Base-by-base conservation (phyloP, 768 basidiomycete species). In the Clitopilus passeckerianus region DNA sequence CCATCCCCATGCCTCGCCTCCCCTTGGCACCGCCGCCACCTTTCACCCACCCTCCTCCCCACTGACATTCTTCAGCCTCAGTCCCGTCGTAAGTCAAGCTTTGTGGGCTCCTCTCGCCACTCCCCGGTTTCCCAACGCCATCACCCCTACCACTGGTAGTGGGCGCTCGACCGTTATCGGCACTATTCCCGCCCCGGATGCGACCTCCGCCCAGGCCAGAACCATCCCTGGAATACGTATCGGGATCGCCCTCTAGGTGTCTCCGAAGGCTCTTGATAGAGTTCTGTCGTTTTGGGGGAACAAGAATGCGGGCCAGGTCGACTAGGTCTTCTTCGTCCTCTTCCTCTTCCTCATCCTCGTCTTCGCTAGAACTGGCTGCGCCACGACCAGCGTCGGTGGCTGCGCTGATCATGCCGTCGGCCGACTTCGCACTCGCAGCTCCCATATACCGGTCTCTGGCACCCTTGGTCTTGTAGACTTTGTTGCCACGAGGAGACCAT, bases 211-310 rank as follows among this genome's bases (percentile, higher is more conserved):
- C 37, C 10, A 2, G 12, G 37, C 12, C 37, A 14, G 27, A 30
- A 7, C 3, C 37, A 18, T 41, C 37, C 5, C 37, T 14, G n/a
- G n/a, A 3, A 10, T 50, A 5, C 18, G 46, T 9, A 2, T 22
- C 46, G 5, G 12, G 5, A 22, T 18, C 46, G 22, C 46, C 46
- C 20, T 50, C 63, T 18, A 91, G 74, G 64, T 90, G 89, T 61
- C 77, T 85, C 59, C 88, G 77, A 58, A 91, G 72, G 68, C 88
- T 90, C 64, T 77, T 82, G 62, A 91, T 90, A 16, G 89, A 90
- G 60, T 85, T 80, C 66, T 91, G 89, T 24, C 89, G 77, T 68
- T 85, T 88, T 18, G 90, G 80, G 7, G 84, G 87, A 24, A 88
- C 83, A 34, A 91, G 82, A 58, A 91, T 78, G 24, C 80, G 79